These are phyloP conservation scores for Cordyceps cicadae DNA, from an alignment of 2,329 filamentous ascomycete species.

Conservation along the genomic window DNA sequence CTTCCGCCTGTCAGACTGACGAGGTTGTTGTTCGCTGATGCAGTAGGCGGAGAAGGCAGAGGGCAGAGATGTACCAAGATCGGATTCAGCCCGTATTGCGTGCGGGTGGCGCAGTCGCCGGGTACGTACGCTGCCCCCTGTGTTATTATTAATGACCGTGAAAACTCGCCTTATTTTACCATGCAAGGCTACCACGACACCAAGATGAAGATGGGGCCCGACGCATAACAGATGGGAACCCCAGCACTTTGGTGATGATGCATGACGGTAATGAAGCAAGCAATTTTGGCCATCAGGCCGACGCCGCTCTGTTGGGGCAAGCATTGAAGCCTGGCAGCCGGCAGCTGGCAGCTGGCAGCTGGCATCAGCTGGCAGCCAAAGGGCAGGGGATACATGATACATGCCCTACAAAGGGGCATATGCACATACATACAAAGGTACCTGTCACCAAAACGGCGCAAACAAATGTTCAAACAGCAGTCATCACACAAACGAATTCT, in stretches of 20 bases:
- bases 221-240: not conserved
- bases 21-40: not conserved
- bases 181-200: slow-evolving; percentile 3
- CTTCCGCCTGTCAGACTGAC: not conserved
- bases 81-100: not conserved
- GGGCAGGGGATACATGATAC: no score
- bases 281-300: not conserved
- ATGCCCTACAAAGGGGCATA: no score
- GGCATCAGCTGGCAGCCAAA: not conserved
- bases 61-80: not conserved
- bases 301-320: not conserved
- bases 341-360: not conserved
- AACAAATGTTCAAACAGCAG: not conserved
- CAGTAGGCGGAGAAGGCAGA: not conserved
- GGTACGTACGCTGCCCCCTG: slow-evolving; percentile 3
- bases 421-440: not conserved
- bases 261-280: not conserved
- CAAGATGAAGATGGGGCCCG: no score
- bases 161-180: not conserved
- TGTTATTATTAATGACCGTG: not conserved
- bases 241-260: not conserved
- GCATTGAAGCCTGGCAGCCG: not conserved
- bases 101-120: slow-evolving; percentile 4
- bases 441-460: not conserved
- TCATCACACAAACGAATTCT: not conserved